Evolutionary conservation across 208 protist species (phyloP).

Genomic region (Leishmania gerbilli): DNA sequence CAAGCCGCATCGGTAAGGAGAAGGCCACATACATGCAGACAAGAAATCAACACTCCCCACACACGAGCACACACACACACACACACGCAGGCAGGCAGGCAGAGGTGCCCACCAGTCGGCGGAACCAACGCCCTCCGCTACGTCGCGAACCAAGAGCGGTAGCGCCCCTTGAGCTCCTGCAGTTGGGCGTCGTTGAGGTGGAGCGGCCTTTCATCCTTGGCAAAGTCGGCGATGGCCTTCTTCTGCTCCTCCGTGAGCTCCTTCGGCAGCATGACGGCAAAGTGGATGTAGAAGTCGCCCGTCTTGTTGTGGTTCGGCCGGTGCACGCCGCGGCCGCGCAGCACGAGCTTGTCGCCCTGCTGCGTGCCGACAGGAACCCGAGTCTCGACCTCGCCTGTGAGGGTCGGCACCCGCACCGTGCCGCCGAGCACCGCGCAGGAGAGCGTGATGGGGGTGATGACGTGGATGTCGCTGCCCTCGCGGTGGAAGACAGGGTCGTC

Average conservation of each 20-base stretch:
- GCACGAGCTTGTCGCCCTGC: constrained; percentile 89
- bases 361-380: constrained; percentile 86
- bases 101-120: not conserved
- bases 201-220: constrained; percentile 84
- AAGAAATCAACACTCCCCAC: not conserved
- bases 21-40: not conserved
- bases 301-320: constrained; percentile 83
- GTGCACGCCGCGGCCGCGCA: constrained; percentile 83
- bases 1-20: not conserved
- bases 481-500: constrained; percentile 88
- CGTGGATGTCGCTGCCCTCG: constrained; percentile 84
- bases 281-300: constrained; percentile 91
- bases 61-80: not conserved
- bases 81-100: not conserved
- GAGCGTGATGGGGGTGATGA: constrained; percentile 80
- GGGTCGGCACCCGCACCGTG: constrained; percentile 72
- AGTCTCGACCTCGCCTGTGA: constrained; percentile 85
- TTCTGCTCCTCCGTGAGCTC: constrained; percentile 80
- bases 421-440: constrained; percentile 82
- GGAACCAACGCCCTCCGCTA: constrained; percentile 7
- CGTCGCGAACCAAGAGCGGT: constrained; percentile 78
- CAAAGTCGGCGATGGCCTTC: constrained; percentile 77
- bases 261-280: constrained; percentile 85
- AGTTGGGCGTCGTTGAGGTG: constrained; percentile 73
- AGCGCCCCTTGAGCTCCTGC: constrained; percentile 84